phyloP scores from a whole-genome alignment of 768 basidiomycete genomes.

The Calocera viscosa region DNA sequence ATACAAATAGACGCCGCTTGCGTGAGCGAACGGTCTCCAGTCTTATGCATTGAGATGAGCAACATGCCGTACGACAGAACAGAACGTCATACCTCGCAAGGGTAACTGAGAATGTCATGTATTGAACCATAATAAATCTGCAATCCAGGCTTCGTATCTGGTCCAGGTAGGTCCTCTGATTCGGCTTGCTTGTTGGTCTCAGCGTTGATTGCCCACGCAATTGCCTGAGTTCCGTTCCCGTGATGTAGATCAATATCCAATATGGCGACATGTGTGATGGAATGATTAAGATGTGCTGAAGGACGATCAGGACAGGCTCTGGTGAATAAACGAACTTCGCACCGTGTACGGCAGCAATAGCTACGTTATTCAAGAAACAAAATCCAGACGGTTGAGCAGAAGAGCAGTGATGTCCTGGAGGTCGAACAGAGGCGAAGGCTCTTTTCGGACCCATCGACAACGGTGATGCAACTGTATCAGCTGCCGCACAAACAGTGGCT shows the following conservation, averaged over 20 bases:
- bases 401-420: conserved; percentile 91
- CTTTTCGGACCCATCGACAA: conserved; percentile 16
- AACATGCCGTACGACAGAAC: background rate
- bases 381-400: conserved; percentile 85
- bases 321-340: background rate
- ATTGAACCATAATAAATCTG: conserved; percentile 79
- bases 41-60: conserved; percentile 33
- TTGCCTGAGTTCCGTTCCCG: conserved; percentile 88
- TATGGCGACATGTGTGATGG: conserved; percentile 65
- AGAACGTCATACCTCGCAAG: conserved; percentile 57
- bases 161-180: conserved; percentile 25
- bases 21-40: conserved; percentile 63
- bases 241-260: conserved; percentile 91
- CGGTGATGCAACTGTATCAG: conserved; percentile 47
- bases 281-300: conserved; percentile 70
- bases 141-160: conserved; percentile 32
- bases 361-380: conserved; percentile 91
- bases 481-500: conserved; percentile 76
- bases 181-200: conserved; percentile 55
- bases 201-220: conserved; percentile 84
- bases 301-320: background rate
- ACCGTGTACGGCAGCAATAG: conserved; percentile 85
- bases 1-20: conserved; percentile 79
- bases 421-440: conserved; percentile 76
- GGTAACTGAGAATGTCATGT: conserved; percentile 88